phyloP scores from a whole-genome alignment of 2,329 filamentous ascomycete genomes.

The Scedosporium apiospermum region DNA sequence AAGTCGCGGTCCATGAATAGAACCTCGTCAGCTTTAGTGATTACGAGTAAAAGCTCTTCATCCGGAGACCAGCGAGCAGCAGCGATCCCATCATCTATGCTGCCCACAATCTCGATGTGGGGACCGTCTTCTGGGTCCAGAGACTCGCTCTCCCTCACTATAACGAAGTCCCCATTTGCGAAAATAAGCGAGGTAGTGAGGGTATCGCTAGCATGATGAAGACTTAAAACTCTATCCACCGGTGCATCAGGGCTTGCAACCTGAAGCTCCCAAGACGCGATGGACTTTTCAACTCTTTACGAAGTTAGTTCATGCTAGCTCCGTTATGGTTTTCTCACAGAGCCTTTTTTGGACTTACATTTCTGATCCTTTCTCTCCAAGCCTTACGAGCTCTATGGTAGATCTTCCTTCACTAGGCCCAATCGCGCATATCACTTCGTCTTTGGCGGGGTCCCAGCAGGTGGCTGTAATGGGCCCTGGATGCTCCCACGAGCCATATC shows the following conservation, averaged over 20 bases:
- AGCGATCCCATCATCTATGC: conserved; percentile 82
- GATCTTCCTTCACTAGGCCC: conserved; percentile 64
- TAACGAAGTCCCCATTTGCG: conserved; percentile 81
- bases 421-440: conserved; percentile 73
- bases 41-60: conserved; percentile 78
- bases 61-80: conserved; percentile 92
- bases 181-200: conserved; percentile 72
- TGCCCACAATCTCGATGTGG: conserved; percentile 89
- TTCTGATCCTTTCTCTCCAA: conserved; percentile 31
- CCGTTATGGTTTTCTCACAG: neutral
- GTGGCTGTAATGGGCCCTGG: conserved; percentile 56
- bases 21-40: conserved; percentile 68
- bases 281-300: conserved; percentile 17
- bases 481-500: conserved; percentile 56
- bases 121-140: conserved; percentile 27
- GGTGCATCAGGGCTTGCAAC: conserved; percentile 67
- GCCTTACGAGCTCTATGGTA: conserved; percentile 59
- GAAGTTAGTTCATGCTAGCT: conserved; percentile 13
- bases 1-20: conserved; percentile 91
- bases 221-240: conserved; percentile 64
- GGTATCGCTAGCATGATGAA: conserved; percentile 81
- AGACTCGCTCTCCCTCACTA: conserved; percentile 54
- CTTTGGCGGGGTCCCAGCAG: conserved; percentile 75
- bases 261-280: conserved; percentile 85
- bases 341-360: conserved; percentile 25